Evolutionary conservation across 2,329 filamentous ascomycete species (phyloP), one percentile per base, ranked within the genome.

Genomic region (Fusarium sublunatum): DNA sequence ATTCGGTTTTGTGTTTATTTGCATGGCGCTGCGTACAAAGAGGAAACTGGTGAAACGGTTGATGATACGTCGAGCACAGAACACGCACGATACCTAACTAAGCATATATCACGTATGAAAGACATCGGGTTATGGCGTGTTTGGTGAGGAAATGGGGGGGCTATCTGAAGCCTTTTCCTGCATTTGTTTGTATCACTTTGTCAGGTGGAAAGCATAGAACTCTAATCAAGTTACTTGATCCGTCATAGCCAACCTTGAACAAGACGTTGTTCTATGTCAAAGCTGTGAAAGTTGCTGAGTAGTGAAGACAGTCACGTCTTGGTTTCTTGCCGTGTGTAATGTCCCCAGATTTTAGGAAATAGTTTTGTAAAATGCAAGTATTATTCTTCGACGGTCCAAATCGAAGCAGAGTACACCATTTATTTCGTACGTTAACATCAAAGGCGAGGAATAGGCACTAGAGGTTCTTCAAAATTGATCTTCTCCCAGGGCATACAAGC

Each of bases 1-100:
- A 26, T 31, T 53, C 56, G 31, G 31, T 53, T 64, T 15, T 55
- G 29, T 41, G 26, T 34, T 34, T 62, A 53, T 53, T 64, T 65
- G 67, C 67, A 69, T 69, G 64, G 67, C 66, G 67, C 61, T 56
- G 54, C 67, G 48, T 58, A 55, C 54, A 58, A 64, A 64, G 60
- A 64, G 59, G 62, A 58, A 56, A 56, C 28, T 54, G 58, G 61
- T 65, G 53, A 50, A 58, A 60, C 26, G 57, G 57, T 39, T 61
- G 53, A 51, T 57, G 53, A 59, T 48, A 60, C 40, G 40, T 57
- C 43, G 40, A 48, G 61, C 46, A 53, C 51, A 57, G 51, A 62
- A 43, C 57, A 51, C 47, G 47, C 61, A 65, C 57, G 52, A 65
- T 53, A 58, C 56, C 47, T 55, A 41, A 48, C 47, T 55, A 41